These are phyloP conservation scores for Globisporangium recalcitrans DNA, from an alignment of 352 stramenopile genomes.

Conservation along the genomic window DNA sequence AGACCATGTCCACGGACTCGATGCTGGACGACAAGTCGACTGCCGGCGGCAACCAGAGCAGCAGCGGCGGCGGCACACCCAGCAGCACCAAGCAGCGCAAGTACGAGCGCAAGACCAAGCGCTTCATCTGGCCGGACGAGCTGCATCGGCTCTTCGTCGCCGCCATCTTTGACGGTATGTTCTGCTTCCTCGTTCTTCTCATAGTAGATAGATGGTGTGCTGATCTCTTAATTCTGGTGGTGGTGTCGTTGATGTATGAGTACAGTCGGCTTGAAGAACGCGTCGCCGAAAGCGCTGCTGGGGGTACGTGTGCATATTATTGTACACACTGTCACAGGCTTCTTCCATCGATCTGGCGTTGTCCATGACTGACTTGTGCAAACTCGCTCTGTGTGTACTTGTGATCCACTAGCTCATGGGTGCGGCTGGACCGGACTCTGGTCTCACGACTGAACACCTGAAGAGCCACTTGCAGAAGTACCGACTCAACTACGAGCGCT, in stretches of 20 bases:
- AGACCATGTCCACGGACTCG: constrained; percentile 22
- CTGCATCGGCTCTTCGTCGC: constrained; percentile 85
- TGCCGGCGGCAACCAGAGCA: constrained; percentile 11
- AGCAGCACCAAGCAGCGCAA: constrained; percentile 52
- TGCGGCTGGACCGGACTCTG: constrained; percentile 38
- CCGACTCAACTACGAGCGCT: constrained; percentile 84
- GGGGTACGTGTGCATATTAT: constrained; percentile 39
- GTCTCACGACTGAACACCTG: constrained; percentile 81
- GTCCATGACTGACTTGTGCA: constrained; percentile 1
- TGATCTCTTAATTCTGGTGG: constrained; percentile 4
- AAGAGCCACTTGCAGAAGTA: constrained; percentile 89
- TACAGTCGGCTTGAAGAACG: constrained; percentile 83
- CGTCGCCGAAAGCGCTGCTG: constrained; percentile 77
- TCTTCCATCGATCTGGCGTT: constrained; percentile 5
- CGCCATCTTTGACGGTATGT: constrained; percentile 82
- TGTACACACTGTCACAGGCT: too few species aligned
- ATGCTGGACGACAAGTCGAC: constrained; percentile 14
- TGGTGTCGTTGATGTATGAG: background rate
- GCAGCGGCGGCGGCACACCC: constrained; percentile 20
- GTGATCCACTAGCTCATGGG: constrained; percentile 54
- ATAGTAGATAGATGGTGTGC: background rate
- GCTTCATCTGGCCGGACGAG: constrained; percentile 86
- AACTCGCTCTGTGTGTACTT: constrained; percentile 17
- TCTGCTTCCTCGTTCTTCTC: too few species aligned
- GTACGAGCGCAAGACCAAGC: constrained; percentile 86